Percentiles rank a stretch among this genome's conserved stretches.
These are phyloP conservation scores for Thelonectria rubi DNA, from an alignment of 2,329 filamentous ascomycete genomes.

Conservation along the genomic window DNA sequence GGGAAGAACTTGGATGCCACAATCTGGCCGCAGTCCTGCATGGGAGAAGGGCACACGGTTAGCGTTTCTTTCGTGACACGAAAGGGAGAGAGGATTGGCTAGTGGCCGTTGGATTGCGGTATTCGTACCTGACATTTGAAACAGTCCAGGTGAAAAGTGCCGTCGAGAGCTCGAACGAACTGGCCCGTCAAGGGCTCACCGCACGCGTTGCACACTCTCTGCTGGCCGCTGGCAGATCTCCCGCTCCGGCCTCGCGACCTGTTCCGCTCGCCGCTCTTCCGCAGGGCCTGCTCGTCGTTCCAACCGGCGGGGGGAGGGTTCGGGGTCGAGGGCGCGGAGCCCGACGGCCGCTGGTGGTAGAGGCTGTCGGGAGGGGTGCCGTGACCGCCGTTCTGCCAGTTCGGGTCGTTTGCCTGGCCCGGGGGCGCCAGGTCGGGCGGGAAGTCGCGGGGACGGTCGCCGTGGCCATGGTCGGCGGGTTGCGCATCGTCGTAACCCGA, in stretches of 20 bases:
- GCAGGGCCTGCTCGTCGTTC: slow-evolving; percentile 53
- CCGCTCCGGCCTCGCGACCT: slow-evolving; percentile 63
- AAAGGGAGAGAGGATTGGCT: slow-evolving; percentile 8
- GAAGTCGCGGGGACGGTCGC: slow-evolving; percentile 41
- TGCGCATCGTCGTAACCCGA: slow-evolving; percentile 57
- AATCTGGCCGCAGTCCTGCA: slow-evolving; percentile 92
- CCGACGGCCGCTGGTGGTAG: slow-evolving; percentile 47
- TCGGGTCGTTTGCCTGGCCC: slow-evolving; percentile 45
- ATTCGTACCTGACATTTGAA: slow-evolving; percentile 87
- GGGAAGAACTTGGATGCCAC: slow-evolving; percentile 99
- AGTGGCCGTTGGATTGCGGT: slow-evolving; percentile 2
- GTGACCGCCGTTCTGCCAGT: slow-evolving; percentile 50
- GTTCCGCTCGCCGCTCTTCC: slow-evolving; percentile 66
- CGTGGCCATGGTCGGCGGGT: slow-evolving; percentile 50
- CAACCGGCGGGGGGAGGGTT: slow-evolving; percentile 43
- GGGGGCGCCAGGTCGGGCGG: slow-evolving; percentile 45
- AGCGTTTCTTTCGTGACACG: slow-evolving; percentile 22
- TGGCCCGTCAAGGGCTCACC: slow-evolving; percentile 88
- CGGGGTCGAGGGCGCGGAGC: slow-evolving; percentile 47
- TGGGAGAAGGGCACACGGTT: slow-evolving; percentile 21
- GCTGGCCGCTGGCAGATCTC: slow-evolving; percentile 66
- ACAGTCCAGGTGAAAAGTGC: slow-evolving; percentile 96
- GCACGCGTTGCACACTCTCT: slow-evolving; percentile 85
- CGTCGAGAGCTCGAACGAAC: slow-evolving; percentile 92
- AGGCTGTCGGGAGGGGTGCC: slow-evolving; percentile 51